phyloP scores from a whole-genome alignment of 164 flowering plant genomes.

The Vitis amurensis region DNA sequence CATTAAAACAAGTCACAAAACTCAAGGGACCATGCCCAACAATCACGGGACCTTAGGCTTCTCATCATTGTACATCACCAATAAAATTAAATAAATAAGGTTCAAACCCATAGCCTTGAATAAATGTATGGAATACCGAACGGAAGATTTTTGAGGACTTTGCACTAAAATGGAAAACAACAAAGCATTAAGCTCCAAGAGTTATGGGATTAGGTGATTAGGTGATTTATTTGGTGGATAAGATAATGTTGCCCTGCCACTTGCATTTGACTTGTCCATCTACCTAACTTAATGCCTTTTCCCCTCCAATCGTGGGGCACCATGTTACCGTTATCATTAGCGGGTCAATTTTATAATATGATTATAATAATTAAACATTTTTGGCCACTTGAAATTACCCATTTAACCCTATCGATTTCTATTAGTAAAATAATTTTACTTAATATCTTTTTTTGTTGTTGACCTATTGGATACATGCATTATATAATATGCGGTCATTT shows the following conservation, averaged over 20 bases:
- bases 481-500: too few relatives aligned
- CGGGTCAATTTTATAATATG: not conserved
- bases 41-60: too few relatives aligned
- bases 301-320: conserved; percentile 8
- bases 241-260: not conserved
- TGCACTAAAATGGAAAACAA: too few relatives aligned
- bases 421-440: not conserved
- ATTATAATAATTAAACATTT: not conserved
- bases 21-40: too few relatives aligned
- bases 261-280: conserved; percentile 13
- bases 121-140: too few relatives aligned
- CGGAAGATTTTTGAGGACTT: too few relatives aligned
- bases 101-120: too few relatives aligned
- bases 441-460: not conserved
- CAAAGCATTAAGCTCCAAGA: too few relatives aligned
- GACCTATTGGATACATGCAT: not conserved
- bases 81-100: too few relatives aligned
- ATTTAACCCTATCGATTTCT: not conserved
- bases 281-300: not conserved
- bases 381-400: not conserved
- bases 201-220: conserved; percentile 3
- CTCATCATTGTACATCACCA: too few relatives aligned
- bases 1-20: too few relatives aligned
- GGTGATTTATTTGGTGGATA: conserved; percentile 1
- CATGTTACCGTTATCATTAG: conserved; percentile 25